These are phyloP conservation scores for Nannochloropsis granulata DNA, from an alignment of 108 stramenopile species.

Conservation along the genomic window DNA sequence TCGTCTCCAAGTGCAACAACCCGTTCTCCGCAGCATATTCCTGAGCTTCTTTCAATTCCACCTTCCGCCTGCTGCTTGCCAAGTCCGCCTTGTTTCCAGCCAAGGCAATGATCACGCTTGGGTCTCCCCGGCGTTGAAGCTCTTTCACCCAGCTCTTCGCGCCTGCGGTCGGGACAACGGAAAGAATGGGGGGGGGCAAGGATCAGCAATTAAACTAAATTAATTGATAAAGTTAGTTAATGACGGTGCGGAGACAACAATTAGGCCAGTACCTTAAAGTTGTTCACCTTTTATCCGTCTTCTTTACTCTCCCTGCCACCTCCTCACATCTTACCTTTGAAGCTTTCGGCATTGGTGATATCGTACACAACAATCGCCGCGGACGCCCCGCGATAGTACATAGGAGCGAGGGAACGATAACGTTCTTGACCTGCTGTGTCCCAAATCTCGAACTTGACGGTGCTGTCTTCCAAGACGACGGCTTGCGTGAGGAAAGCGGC, in stretches of 20 bases:
- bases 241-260: too few relatives aligned
- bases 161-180: conserved; percentile 60
- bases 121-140: conserved; percentile 89
- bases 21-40: conserved; percentile 81
- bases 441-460: conserved; percentile 98
- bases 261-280: too few relatives aligned
- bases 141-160: conserved; percentile 98
- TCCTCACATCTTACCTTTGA: not conserved
- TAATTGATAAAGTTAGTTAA: too few relatives aligned
- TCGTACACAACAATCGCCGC: conserved; percentile 90
- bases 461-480: conserved; percentile 73
- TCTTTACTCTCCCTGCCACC: not conserved
- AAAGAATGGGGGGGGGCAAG: not conserved
- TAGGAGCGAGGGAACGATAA: conserved; percentile 62
- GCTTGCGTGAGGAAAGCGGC: conserved; percentile 93
- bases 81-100: conserved; percentile 55
- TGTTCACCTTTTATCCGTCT: too few relatives aligned
- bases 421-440: conserved; percentile 51
- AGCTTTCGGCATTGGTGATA: conserved; percentile 72
- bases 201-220: not conserved
- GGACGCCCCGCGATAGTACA: conserved; percentile 76
- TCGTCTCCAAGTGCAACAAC: conserved; percentile 84
- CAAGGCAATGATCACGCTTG: conserved; percentile 91
- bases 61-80: conserved; percentile 17
- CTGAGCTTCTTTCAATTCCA: conserved; percentile 72